Percentiles rank a stretch among this genome's conserved stretches.
These are phyloP conservation scores for Geotrichum fermentans DNA, from an alignment of 1,139 yeast genomes.

Conservation along the genomic window DNA sequence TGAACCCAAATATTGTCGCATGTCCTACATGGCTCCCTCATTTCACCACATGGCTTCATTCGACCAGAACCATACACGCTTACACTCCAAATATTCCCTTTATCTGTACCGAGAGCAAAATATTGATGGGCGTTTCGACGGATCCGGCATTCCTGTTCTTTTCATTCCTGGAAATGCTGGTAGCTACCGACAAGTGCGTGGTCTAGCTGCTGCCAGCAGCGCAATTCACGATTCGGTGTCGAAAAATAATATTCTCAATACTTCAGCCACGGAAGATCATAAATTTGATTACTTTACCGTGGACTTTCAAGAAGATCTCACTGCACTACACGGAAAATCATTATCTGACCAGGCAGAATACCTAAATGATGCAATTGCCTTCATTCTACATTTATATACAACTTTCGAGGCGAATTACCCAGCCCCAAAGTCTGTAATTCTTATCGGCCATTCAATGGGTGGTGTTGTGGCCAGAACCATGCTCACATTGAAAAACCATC, in stretches of 20 bases:
- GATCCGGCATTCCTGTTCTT: constrained; percentile 71
- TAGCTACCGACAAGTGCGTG: constrained; percentile 70
- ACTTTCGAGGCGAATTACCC: constrained; percentile 28
- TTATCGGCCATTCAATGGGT: constrained; percentile 84
- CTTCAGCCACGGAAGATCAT: background rate
- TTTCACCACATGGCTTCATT: constrained; percentile 67
- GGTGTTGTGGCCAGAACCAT: constrained; percentile 78
- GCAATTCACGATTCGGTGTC: constrained; percentile 33
- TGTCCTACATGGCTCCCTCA: constrained; percentile 48
- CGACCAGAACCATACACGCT: constrained; percentile 57
- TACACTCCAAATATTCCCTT: constrained; percentile 69
- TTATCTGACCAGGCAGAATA: constrained; percentile 92
- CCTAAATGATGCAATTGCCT: constrained; percentile 77
- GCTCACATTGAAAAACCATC: constrained; percentile 66
- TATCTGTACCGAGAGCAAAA: constrained; percentile 54
- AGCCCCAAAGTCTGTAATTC: constrained; percentile 63
- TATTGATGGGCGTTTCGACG: constrained; percentile 38
- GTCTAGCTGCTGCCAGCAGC: constrained; percentile 70
- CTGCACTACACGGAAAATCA: constrained; percentile 94
- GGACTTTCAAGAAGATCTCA: constrained; percentile 91
- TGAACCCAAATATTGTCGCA: constrained; percentile 25
- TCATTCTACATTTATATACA: constrained; percentile 64
- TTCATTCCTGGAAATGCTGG: constrained; percentile 92
- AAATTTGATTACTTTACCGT: constrained; percentile 75
- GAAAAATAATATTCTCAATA: background rate